Conservation (phyloP, 371 early-diverging fungal genomes). For the Mucor saturninus region DNA sequence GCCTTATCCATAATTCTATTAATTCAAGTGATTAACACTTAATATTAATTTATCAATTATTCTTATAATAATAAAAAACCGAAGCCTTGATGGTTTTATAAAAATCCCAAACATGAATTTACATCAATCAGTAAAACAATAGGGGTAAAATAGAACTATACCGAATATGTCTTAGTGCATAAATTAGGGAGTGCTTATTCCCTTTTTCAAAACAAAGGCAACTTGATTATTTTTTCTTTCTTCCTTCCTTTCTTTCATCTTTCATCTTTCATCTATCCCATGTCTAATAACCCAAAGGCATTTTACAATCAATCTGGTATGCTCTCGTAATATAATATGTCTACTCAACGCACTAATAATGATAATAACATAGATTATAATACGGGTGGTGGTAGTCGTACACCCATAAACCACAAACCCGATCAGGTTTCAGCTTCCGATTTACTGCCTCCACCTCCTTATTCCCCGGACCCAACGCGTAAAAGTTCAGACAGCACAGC, state of each 20-base stretch:
- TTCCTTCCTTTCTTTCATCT: background rate
- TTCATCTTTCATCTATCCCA: slow-evolving; percentile 4
- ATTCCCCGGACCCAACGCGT: slow-evolving; percentile 6
- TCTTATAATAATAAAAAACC: no score
- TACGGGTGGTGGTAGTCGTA: slow-evolving; percentile 1
- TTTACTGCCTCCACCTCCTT: slow-evolving; percentile 19
- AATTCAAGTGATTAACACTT: no score
- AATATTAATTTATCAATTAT: no score
- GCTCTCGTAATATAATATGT: background rate
- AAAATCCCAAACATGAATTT: no score
- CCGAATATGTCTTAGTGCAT: no score
- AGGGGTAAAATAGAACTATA: no score
- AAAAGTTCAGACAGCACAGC: slow-evolving; percentile 1
- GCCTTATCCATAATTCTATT: no score
- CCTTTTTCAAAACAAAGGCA: background rate
- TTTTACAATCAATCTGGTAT: slow-evolving; percentile 28
- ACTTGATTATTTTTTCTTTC: background rate
- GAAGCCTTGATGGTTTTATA: no score
- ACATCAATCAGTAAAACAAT: no score
- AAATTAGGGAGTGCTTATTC: no score
- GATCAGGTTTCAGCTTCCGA: slow-evolving; percentile 19
- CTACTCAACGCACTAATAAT: background rate
- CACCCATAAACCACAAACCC: slow-evolving; percentile 19
- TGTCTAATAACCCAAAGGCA: slow-evolving; percentile 22
- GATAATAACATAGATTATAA: slow-evolving; percentile 5